These are phyloP conservation scores for Solanum chiquidenum DNA, from an alignment of 257 asterid genomes.

Conservation along the genomic window DNA sequence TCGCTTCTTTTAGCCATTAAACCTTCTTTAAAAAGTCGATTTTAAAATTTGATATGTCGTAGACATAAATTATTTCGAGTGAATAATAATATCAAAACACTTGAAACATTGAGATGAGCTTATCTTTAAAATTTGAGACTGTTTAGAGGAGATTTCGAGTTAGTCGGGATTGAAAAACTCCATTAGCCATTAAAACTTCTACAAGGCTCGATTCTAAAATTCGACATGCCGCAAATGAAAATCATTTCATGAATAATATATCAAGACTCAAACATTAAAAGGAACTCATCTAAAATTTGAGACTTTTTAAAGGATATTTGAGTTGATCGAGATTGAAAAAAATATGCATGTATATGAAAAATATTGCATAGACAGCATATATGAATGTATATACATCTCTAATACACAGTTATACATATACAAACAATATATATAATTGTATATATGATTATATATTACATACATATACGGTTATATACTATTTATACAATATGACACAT, in stretches of 20 bases:
- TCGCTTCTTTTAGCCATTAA: background rate
- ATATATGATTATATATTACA: background rate
- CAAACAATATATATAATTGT: no score
- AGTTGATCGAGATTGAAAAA: background rate
- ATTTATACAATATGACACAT: background rate
- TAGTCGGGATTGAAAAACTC: background rate
- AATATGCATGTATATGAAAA: no score
- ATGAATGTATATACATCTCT: background rate
- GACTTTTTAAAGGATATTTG: background rate
- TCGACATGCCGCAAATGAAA: background rate
- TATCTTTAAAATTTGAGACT: background rate
- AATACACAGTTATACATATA: background rate
- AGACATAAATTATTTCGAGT: background rate
- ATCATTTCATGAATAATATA: background rate
- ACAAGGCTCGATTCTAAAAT: no score
- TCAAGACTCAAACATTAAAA: background rate
- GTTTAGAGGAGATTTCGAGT: no score
- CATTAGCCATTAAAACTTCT: background rate
- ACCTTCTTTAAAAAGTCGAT: background rate
- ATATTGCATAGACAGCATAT: no score
- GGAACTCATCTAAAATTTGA: background rate
- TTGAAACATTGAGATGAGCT: background rate
- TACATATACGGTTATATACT: background rate
- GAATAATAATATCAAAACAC: background rate
- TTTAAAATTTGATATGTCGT: background rate